These are phyloP conservation scores for Acidomyces sp. DNA, from an alignment of 495 filamentous ascomycete species.

Conservation along the genomic window DNA sequence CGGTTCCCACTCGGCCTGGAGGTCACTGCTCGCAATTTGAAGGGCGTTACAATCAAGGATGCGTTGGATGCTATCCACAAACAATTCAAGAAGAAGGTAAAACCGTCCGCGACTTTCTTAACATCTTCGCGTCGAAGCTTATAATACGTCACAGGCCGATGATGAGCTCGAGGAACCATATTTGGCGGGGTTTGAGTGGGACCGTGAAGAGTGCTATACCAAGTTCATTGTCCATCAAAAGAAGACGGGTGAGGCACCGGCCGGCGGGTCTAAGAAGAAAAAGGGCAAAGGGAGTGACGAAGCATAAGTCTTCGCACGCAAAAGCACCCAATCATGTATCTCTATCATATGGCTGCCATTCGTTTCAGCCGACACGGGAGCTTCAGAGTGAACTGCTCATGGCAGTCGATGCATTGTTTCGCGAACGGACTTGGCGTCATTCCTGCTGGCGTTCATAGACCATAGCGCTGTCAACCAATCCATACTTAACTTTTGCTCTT, in stretches of 20 bases:
- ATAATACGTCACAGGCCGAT: conserved; percentile 47
- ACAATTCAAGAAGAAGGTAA: conserved; percentile 83
- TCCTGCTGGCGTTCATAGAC: background rate
- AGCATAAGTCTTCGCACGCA: conserved; percentile 1
- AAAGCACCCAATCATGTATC: background rate
- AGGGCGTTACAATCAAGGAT: conserved; percentile 91
- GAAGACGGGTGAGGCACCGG: conserved; percentile 43
- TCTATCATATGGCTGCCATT: conserved; percentile 4
- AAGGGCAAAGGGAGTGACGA: conserved; percentile 47
- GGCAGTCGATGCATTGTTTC: background rate
- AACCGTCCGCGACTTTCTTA: conserved; percentile 3
- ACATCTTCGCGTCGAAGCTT: background rate
- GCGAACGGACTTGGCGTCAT: background rate
- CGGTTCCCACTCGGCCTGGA: conserved; percentile 77
- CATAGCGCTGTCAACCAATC: background rate
- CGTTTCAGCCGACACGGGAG: conserved; percentile 2
- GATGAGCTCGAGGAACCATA: conserved; percentile 74
- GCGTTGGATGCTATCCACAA: conserved; percentile 88
- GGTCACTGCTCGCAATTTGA: conserved; percentile 76
- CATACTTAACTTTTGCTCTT: background rate
- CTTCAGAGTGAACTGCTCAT: background rate
- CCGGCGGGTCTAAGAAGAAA: conserved; percentile 50
- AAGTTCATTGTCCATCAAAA: conserved; percentile 72
- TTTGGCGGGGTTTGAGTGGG: conserved; percentile 89
- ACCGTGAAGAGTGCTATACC: conserved; percentile 66